These are phyloP conservation scores for Pythium grandisporangium DNA, from an alignment of 352 stramenopile genomes.

Conservation along the genomic window DNA sequence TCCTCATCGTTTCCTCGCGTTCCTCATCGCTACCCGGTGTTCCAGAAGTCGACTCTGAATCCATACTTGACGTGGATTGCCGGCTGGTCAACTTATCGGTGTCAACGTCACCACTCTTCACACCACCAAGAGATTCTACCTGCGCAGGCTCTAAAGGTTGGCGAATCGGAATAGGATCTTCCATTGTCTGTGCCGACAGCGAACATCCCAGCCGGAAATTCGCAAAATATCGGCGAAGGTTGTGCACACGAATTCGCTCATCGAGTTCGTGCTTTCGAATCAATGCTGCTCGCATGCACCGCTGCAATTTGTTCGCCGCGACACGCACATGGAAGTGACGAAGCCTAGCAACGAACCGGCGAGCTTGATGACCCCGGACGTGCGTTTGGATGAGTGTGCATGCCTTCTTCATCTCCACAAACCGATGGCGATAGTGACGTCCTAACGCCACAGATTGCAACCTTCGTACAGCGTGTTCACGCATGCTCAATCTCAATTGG, in stretches of 20 bases:
- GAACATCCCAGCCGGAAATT: slow-evolving; percentile 10
- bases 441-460: slow-evolving; percentile 13
- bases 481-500: slow-evolving; percentile 11
- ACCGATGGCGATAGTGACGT: slow-evolving; percentile 8
- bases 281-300: slow-evolving; percentile 9
- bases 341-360: slow-evolving; percentile 8
- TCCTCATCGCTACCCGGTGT: slow-evolving; percentile 23
- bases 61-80: slow-evolving; percentile 5
- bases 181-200: slow-evolving; percentile 2
- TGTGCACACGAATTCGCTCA: slow-evolving; percentile 7
- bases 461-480: slow-evolving; percentile 9
- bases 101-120: not conserved
- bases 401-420: slow-evolving; percentile 6
- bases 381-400: slow-evolving; percentile 8
- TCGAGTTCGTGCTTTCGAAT: slow-evolving; percentile 7
- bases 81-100: slow-evolving; percentile 1
- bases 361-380: slow-evolving; percentile 12
- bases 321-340: slow-evolving; percentile 7
- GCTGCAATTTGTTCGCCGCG: slow-evolving; percentile 11
- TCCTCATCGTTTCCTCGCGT: slow-evolving; percentile 9
- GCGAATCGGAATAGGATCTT: not conserved
- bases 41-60: slow-evolving; percentile 18
- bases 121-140: slow-evolving; percentile 2
- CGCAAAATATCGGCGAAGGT: slow-evolving; percentile 4
- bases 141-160: no score